A percentile compares a stretch with the other conserved stretches of the same genome.
phyloP scores from a whole-genome alignment of 2,329 filamentous ascomycete genomes.

The Orbilia javanica region DNA sequence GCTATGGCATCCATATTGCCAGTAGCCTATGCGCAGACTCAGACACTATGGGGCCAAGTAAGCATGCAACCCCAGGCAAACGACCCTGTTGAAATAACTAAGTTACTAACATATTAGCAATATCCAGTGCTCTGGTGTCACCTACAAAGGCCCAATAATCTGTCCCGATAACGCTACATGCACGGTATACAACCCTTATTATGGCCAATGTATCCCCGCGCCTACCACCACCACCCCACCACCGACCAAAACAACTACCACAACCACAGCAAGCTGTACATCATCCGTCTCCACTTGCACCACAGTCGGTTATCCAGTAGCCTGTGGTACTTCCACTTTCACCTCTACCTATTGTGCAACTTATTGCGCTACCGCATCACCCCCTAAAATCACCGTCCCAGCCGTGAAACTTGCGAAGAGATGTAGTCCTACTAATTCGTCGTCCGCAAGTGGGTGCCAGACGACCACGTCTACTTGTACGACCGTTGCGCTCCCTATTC shows the following conservation, averaged over 20 bases:
- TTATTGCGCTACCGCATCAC: not conserved
- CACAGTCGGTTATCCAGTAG: not conserved
- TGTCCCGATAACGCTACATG: conserved; percentile 13
- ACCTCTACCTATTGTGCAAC: not conserved
- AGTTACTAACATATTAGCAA: not conserved
- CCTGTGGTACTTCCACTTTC: not conserved
- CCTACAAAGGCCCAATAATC: conserved; percentile 28
- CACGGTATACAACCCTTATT: conserved; percentile 25
- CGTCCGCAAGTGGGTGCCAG: not conserved
- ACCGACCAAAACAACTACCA: conserved; percentile 22
- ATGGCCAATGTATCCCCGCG: conserved; percentile 28
- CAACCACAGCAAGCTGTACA: conserved; percentile 7
- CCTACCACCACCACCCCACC: conserved; percentile 1
- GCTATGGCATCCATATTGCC: conserved; percentile 7
- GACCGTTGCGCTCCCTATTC: conserved; percentile 5
- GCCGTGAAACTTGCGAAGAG: not conserved
- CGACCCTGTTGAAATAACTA: not conserved
- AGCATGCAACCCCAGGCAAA: not conserved
- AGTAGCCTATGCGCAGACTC: conserved; percentile 31
- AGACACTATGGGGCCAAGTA: conserved; percentile 38
- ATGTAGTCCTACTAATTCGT: not conserved
- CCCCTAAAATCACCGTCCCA: not conserved
- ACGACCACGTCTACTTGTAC: not conserved
- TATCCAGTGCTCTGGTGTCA: conserved; percentile 22
- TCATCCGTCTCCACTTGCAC: not conserved